These are phyloP conservation scores for Ogataea pini DNA, from an alignment of 805 yeast species.

Conservation along the genomic window DNA sequence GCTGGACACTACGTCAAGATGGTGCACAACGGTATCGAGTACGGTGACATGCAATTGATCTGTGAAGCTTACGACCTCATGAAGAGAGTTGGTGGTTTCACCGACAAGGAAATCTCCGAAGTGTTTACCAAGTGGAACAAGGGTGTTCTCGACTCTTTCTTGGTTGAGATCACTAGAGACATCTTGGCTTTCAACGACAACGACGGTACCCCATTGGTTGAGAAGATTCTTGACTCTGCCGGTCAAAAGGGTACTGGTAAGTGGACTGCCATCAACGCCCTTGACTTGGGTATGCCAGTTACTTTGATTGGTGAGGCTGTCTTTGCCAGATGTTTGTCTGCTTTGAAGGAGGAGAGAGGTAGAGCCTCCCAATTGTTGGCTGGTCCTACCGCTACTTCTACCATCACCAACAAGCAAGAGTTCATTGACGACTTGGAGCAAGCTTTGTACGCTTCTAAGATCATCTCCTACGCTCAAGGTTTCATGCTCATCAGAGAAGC, in stretches of 20 bases:
- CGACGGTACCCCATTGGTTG: slow-evolving; percentile 91
- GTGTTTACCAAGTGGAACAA: slow-evolving; percentile 93
- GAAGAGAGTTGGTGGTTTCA: slow-evolving; percentile 90
- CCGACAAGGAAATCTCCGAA: slow-evolving; percentile 89
- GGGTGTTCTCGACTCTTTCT: slow-evolving; percentile 96
- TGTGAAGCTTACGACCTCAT: slow-evolving; percentile 96
- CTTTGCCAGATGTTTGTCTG: slow-evolving; percentile 92
- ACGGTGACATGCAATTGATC: slow-evolving; percentile 99
- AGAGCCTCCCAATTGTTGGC: slow-evolving; percentile 75
- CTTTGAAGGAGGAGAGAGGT: slow-evolving; percentile 87
- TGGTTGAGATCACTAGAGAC: slow-evolving; percentile 95
- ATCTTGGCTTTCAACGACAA: slow-evolving; percentile 85
- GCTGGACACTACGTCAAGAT: slow-evolving; percentile 98
- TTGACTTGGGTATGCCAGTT: slow-evolving; percentile 97
- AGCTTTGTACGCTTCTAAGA: slow-evolving; percentile 97
- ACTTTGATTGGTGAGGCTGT: slow-evolving; percentile 99
- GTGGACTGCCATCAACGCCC: slow-evolving; percentile 98
- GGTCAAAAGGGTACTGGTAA: slow-evolving; percentile 99
- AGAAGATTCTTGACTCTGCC: slow-evolving; percentile 94
- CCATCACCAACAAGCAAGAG: slow-evolving; percentile 72
- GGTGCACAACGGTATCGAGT: slow-evolving; percentile 99
- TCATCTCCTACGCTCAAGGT: slow-evolving; percentile 98
- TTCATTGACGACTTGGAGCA: slow-evolving; percentile 94
- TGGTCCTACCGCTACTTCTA: slow-evolving; percentile 73
- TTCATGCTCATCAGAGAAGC: slow-evolving; percentile 99